These are phyloP conservation scores for Rubus idaeus DNA, from an alignment of 306 rosid genomes.

Conservation along the genomic window DNA sequence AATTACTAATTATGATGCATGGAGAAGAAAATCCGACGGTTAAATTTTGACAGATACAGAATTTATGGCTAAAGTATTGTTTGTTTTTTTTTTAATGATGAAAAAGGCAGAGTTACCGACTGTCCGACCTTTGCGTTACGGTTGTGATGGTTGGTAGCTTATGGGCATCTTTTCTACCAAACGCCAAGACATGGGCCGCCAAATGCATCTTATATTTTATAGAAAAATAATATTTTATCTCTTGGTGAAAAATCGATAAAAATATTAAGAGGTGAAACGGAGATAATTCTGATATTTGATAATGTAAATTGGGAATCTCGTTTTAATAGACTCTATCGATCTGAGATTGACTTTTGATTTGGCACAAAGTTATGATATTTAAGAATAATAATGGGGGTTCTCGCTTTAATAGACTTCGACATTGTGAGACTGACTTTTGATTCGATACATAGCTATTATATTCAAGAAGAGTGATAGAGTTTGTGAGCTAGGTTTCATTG, in stretches of 20 bases:
- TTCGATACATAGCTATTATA: too few species aligned
- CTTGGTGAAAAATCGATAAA: too few species aligned
- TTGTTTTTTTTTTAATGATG: neutral
- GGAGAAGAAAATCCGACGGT: neutral
- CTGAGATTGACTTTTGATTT: conserved; percentile 51
- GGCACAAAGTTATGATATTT: conserved; percentile 65
- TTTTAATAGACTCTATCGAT: neutral
- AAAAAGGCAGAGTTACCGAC: neutral
- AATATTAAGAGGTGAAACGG: too few species aligned
- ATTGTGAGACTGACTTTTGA: too few species aligned
- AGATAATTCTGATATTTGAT: too few species aligned
- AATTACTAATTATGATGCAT: neutral
- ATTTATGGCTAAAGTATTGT: neutral
- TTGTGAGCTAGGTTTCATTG: too few species aligned
- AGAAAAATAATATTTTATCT: too few species aligned
- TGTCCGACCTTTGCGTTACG: neutral
- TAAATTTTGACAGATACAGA: neutral
- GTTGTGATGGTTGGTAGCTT: neutral
- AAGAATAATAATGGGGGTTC: conserved; percentile 37
- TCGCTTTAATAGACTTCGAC: neutral
- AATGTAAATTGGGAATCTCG: too few species aligned
- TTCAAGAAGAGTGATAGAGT: too few species aligned
- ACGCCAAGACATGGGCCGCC: neutral
- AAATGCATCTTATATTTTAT: neutral
- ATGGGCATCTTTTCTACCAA: neutral